These are phyloP conservation scores for Infundibulicybe gibba DNA, from an alignment of 768 basidiomycete species.

Conservation along the genomic window DNA sequence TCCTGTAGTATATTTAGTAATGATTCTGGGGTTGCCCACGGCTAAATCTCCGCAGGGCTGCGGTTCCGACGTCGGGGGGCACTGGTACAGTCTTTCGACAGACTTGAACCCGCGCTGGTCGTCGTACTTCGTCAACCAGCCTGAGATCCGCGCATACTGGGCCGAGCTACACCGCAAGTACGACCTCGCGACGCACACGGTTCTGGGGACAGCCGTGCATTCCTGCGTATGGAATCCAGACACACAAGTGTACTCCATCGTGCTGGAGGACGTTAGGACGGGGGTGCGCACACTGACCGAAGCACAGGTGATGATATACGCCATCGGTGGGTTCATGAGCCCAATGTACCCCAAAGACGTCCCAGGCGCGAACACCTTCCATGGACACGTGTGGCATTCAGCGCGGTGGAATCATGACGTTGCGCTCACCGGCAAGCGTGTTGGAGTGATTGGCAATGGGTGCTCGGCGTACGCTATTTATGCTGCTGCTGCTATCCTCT, in stretches of 20 bases:
- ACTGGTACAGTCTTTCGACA: slow-evolving; percentile 54
- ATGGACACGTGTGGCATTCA: slow-evolving; percentile 52
- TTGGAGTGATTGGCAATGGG: slow-evolving; percentile 64
- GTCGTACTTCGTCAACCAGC: slow-evolving; percentile 40
- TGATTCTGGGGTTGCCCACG: not conserved
- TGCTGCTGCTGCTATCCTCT: too few species aligned
- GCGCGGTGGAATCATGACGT: slow-evolving; percentile 54
- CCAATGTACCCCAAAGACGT: slow-evolving; percentile 38
- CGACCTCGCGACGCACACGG: slow-evolving; percentile 34
- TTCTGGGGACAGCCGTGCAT: slow-evolving; percentile 36
- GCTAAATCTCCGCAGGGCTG: slow-evolving; percentile 33
- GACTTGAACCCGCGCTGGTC: slow-evolving; percentile 53
- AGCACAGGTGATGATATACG: slow-evolving; percentile 45
- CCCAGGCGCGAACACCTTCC: slow-evolving; percentile 38
- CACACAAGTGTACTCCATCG: slow-evolving; percentile 36
- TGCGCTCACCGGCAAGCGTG: slow-evolving; percentile 43
- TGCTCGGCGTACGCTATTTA: slow-evolving; percentile 46
- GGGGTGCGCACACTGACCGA: slow-evolving; percentile 29
- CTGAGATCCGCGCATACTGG: slow-evolving; percentile 51
- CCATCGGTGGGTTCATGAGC: slow-evolving; percentile 49
- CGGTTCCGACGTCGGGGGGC: slow-evolving; percentile 51
- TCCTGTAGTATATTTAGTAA: slow-evolving; percentile 30
- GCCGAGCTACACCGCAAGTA: slow-evolving; percentile 42
- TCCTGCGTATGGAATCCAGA: slow-evolving; percentile 42
- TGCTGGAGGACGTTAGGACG: slow-evolving; percentile 30